Evolutionary conservation across 495 filamentous ascomycete genomes (phyloP).

Genomic region (Aspergillus panamensis): DNA sequence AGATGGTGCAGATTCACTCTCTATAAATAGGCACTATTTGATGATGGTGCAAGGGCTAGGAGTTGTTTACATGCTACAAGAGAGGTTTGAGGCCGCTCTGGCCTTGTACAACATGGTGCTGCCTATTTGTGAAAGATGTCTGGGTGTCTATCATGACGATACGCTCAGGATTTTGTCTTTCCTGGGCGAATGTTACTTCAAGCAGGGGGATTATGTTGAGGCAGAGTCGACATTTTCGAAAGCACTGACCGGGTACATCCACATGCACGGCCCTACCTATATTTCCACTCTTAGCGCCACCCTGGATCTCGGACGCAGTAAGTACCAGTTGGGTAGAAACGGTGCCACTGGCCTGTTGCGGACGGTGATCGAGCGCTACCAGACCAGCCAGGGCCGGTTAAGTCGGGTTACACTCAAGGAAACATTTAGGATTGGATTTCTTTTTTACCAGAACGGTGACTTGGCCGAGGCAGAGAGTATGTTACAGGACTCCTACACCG

Average conservation of each 20-base stretch:
- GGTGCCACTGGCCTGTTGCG: not conserved
- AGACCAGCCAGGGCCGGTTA: not conserved
- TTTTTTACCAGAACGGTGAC: not conserved
- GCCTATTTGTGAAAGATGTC: not conserved
- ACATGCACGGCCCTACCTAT: not conserved
- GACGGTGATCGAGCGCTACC: not conserved
- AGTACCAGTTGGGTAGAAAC: not conserved
- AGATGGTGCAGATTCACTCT: not conserved
- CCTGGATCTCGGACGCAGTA: not conserved
- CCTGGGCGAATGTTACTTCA: not conserved
- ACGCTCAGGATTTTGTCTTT: not conserved
- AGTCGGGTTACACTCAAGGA: not conserved
- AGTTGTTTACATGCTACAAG: not conserved
- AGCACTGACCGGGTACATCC: not conserved
- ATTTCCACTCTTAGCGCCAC: not conserved
- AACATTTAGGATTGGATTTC: not conserved
- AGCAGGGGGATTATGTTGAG: not conserved
- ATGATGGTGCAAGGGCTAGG: not conserved
- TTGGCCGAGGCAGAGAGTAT: not conserved
- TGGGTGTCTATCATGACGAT: not conserved
- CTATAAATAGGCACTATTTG: not conserved
- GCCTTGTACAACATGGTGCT: not conserved
- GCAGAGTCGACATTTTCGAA: not conserved
- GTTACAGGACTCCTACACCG: not conserved
- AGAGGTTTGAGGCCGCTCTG: not conserved